Conservation (phyloP, 345 rosid species). For the Excoecaria cochinchinensis region DNA sequence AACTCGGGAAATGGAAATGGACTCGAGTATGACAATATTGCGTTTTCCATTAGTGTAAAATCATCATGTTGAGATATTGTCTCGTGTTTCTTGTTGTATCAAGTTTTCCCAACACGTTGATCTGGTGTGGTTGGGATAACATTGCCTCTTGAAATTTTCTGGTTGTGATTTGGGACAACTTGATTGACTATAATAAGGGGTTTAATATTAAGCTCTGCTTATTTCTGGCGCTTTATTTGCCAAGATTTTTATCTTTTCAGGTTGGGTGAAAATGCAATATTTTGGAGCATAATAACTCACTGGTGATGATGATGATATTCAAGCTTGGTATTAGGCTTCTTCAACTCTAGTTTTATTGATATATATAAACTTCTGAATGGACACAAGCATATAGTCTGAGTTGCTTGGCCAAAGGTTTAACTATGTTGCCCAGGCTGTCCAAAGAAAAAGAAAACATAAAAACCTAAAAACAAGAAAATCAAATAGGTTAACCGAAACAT, state of each 20-base stretch:
- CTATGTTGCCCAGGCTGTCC: no score
- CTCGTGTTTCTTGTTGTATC: neutral
- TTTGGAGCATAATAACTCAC: no score
- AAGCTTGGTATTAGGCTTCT: no score
- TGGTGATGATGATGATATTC: no score
- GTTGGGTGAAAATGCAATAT: neutral
- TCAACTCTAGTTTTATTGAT: no score
- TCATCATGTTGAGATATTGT: neutral
- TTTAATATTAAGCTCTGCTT: neutral
- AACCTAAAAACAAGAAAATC: no score
- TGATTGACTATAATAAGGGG: slow-evolving; percentile 11
- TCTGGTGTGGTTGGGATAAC: neutral
- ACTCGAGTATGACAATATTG: slow-evolving; percentile 17
- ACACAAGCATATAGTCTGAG: no score
- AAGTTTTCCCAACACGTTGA: neutral
- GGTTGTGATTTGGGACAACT: slow-evolving; percentile 4
- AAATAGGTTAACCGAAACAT: no score
- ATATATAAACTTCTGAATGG: no score
- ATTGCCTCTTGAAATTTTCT: neutral
- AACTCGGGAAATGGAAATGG: neutral
- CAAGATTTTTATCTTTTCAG: neutral
- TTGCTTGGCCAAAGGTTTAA: no score
- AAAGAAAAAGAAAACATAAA: no score
- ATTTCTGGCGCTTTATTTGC: neutral
- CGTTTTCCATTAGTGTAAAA: neutral